Conservation (phyloP, 805 yeast genomes). For the Middelhovenomyces tepae region DNA sequence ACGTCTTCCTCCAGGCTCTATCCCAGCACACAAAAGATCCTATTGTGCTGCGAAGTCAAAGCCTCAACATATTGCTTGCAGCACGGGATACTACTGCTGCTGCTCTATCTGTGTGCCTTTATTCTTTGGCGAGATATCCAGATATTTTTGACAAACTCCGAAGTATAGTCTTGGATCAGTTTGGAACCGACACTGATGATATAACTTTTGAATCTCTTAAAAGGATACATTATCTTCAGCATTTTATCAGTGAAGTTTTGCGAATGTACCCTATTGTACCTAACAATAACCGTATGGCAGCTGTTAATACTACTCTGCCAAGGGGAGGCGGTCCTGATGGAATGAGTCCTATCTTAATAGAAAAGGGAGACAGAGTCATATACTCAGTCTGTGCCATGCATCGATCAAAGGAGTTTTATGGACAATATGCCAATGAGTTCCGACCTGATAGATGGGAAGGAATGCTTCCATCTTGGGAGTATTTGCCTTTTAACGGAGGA, state of each 20-base stretch:
- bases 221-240: slow-evolving; percentile 35
- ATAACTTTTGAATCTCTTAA: slow-evolving; percentile 35
- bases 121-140: slow-evolving; percentile 36
- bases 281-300: slow-evolving; percentile 34
- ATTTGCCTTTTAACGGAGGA: slow-evolving; percentile 42
- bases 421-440: slow-evolving; percentile 34
- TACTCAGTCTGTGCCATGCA: slow-evolving; percentile 36
- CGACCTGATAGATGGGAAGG: slow-evolving; percentile 34
- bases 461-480: slow-evolving; percentile 38
- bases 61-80: slow-evolving; percentile 37
- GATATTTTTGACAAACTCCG: slow-evolving; percentile 30
- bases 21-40: slow-evolving; percentile 37
- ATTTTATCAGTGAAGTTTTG: slow-evolving; percentile 36
- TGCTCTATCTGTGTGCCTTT: slow-evolving; percentile 29
- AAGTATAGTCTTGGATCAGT: slow-evolving; percentile 16
- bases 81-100: slow-evolving; percentile 44
- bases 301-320: slow-evolving; percentile 38
- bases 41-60: slow-evolving; percentile 34
- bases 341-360: slow-evolving; percentile 27
- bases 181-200: slow-evolving; percentile 21
- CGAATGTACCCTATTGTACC: slow-evolving; percentile 42
- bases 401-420: slow-evolving; percentile 30
- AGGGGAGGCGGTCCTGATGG: slow-evolving; percentile 38
- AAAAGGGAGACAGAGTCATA: slow-evolving; percentile 31
- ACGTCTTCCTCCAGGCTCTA: slow-evolving; percentile 38